These are phyloP conservation scores for Prunus persica DNA, from an alignment of 306 rosid species.

Conservation along the genomic window Prunus_persica_NCBIv2 NC_034012.1:16740001-16740500, in stretches of 20 bases:
- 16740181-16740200: background rate
- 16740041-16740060: constrained; percentile 66
- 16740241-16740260: background rate
- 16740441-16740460: too few relatives aligned
- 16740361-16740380: background rate
- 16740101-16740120: background rate
- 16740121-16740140: background rate
- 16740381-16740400: background rate
- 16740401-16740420: background rate
- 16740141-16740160: background rate
- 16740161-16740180: background rate
- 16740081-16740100: constrained; percentile 85
- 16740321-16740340: background rate
- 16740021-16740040: constrained; percentile 67
- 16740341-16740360: background rate
- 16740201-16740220: background rate
- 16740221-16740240: background rate
- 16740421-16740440: too few relatives aligned
- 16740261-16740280: background rate
- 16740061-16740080: constrained; percentile 79
- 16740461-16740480: too few relatives aligned
- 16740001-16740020: constrained; percentile 66
- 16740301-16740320: background rate
- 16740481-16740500: background rate
- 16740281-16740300: background rate